Evolutionary conservation across 345 rosid species (phyloP).

Genomic region (Syzygium grande): DNA sequence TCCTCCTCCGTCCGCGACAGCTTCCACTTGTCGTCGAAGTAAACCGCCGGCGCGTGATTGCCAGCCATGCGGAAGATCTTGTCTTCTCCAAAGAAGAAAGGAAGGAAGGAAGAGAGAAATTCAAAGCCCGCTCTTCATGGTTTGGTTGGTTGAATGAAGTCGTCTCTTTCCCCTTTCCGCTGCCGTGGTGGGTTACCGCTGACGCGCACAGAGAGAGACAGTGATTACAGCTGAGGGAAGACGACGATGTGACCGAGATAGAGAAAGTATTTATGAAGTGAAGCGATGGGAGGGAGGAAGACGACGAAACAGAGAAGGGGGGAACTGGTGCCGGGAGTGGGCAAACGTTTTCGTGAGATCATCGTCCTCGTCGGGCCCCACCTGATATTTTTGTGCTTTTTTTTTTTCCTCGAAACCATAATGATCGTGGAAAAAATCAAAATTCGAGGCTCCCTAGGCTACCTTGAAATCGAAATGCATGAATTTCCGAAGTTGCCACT

Average conservation of each 20-base stretch:
- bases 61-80: not conserved
- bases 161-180: not conserved
- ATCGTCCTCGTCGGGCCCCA: not conserved
- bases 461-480: not conserved
- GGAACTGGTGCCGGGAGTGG: not conserved
- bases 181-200: not conserved
- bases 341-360: not conserved
- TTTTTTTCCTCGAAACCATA: not conserved
- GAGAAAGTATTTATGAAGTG: not conserved
- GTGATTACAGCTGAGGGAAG: not conserved
- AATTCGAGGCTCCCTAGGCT: not conserved
- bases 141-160: not conserved
- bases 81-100: not conserved
- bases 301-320: not conserved
- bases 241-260: not conserved
- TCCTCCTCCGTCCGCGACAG: slow-evolving; percentile 33
- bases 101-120: not conserved
- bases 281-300: not conserved
- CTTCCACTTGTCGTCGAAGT: slow-evolving; percentile 50
- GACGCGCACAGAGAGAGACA: not conserved
- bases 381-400: fast-evolving
- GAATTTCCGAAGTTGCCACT: not conserved
- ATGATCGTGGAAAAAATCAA: not conserved
- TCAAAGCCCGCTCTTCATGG: not conserved
- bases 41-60: slow-evolving; percentile 27